A percentile compares a stretch with the other conserved stretches of the same genome.
These are phyloP conservation scores for Diaporthe humulicola DNA, from an alignment of 2,329 filamentous ascomycete genomes.

Conservation along the genomic window DNA sequence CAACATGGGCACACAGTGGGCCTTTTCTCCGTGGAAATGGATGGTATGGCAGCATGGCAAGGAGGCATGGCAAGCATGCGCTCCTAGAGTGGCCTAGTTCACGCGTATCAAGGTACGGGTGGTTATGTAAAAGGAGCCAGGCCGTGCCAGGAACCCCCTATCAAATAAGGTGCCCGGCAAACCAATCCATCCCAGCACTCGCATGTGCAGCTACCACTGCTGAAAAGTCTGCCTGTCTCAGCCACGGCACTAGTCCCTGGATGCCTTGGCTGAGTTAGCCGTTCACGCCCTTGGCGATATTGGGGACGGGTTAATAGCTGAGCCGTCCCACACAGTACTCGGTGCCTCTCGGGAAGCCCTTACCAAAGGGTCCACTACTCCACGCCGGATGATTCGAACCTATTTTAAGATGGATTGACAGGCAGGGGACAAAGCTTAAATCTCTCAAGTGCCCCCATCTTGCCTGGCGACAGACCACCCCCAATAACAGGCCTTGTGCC, in stretches of 20 bases:
- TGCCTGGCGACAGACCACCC: neutral
- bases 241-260: conserved; percentile 2
- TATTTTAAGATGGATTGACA: conserved; percentile 7
- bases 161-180: neutral
- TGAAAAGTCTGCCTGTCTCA: conserved; percentile 22
- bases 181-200: conserved; percentile 4
- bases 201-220: conserved; percentile 3
- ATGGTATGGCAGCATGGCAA: neutral
- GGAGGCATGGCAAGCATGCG: neutral
- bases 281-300: neutral
- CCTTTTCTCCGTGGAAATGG: neutral
- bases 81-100: neutral
- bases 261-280: neutral
- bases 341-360: neutral
- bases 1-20: neutral
- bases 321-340: neutral
- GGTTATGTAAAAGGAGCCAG: neutral
- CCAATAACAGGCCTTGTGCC: neutral
- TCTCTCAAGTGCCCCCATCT: neutral
- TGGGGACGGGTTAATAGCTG: neutral
- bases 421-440: conserved; percentile 20
- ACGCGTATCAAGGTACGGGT: neutral
- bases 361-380: neutral
- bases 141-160: neutral
- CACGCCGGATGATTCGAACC: conserved; percentile 6